A percentile compares a stretch with the other conserved stretches of the same genome.
Conservation (phyloP, 495 filamentous ascomycete genomes). For the Aspergillus affinis region DNA sequence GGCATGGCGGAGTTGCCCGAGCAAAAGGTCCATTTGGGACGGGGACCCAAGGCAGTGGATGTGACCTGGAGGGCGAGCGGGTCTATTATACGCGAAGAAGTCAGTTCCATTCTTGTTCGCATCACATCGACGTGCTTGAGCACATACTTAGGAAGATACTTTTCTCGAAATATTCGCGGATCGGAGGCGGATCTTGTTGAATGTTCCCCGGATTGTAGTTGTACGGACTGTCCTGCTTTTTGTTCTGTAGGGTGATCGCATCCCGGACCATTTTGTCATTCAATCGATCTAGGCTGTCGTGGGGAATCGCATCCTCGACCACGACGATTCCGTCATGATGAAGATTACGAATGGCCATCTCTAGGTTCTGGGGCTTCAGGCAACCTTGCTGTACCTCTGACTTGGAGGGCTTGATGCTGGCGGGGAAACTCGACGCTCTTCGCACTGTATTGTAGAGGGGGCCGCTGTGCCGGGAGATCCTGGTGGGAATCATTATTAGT, state of each 20-base stretch:
- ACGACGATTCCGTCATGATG: constrained; percentile 54
- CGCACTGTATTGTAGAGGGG: background rate
- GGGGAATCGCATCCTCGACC: constrained; percentile 46
- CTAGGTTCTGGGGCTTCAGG: constrained; percentile 41
- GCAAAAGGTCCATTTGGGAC: too few species aligned
- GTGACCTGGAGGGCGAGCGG: too few species aligned
- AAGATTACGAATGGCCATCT: constrained; percentile 47
- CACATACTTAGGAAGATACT: too few species aligned
- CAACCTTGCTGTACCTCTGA: constrained; percentile 17
- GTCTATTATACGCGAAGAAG: too few species aligned
- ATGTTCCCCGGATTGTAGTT: too few species aligned
- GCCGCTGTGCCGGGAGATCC: background rate
- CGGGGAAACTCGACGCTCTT: constrained; percentile 14
- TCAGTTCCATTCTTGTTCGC: too few species aligned
- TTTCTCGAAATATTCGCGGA: too few species aligned
- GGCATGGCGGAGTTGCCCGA: too few species aligned
- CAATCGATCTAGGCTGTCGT: constrained; percentile 44
- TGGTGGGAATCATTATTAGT: background rate
- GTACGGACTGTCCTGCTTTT: too few species aligned
- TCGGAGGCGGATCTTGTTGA: too few species aligned
- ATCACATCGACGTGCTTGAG: too few species aligned
- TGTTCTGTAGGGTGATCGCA: constrained; percentile 38
- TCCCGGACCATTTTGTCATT: constrained; percentile 54
- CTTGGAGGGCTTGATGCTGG: constrained; percentile 18
- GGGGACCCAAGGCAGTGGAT: too few species aligned